Evolutionary conservation across 2,329 filamentous ascomycete genomes (phyloP).

Genomic region (Orbilia oligospora): DNA sequence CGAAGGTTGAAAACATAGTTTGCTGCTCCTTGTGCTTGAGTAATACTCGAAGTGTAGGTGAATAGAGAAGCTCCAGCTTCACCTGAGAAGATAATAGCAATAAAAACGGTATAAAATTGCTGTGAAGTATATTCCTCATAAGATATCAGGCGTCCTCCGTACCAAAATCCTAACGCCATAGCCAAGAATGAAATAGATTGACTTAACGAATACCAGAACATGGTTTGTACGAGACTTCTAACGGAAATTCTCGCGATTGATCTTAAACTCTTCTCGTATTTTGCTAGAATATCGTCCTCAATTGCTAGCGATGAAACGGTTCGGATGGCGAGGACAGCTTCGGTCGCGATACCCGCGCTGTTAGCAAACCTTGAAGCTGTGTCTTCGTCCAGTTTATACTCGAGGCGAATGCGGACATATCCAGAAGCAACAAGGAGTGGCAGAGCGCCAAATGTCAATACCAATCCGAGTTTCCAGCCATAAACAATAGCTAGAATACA

Average conservation of each 20-base stretch:
- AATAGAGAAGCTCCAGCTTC: conserved; percentile 74
- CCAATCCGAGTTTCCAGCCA: conserved; percentile 67
- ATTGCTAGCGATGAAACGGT: conserved; percentile 80
- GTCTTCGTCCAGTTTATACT: conserved; percentile 78
- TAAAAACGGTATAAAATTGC: conserved; percentile 75
- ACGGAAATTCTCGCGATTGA: conserved; percentile 75
- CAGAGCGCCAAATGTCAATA: conserved; percentile 67
- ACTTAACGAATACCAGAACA: conserved; percentile 77
- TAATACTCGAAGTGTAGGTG: conserved; percentile 33
- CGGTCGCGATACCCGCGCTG: conserved; percentile 81
- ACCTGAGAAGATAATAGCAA: conserved; percentile 77
- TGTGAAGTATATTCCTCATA: conserved; percentile 65
- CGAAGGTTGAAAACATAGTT: conserved; percentile 40
- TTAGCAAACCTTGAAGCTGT: conserved; percentile 78
- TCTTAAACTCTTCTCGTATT: conserved; percentile 74
- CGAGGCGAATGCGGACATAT: conserved; percentile 67
- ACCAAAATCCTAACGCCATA: conserved; percentile 78
- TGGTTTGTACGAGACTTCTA: conserved; percentile 75
- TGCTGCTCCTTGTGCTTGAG: conserved; percentile 34
- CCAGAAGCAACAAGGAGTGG: conserved; percentile 67
- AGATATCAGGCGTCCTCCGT: conserved; percentile 74
- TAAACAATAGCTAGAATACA: conserved; percentile 69
- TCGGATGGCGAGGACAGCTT: conserved; percentile 80
- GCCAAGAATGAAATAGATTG: conserved; percentile 77
- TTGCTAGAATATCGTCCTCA: conserved; percentile 75